phyloP scores from a whole-genome alignment of 495 filamentous ascomycete species.

The Hyphodiscus hymeniophilus region DNA sequence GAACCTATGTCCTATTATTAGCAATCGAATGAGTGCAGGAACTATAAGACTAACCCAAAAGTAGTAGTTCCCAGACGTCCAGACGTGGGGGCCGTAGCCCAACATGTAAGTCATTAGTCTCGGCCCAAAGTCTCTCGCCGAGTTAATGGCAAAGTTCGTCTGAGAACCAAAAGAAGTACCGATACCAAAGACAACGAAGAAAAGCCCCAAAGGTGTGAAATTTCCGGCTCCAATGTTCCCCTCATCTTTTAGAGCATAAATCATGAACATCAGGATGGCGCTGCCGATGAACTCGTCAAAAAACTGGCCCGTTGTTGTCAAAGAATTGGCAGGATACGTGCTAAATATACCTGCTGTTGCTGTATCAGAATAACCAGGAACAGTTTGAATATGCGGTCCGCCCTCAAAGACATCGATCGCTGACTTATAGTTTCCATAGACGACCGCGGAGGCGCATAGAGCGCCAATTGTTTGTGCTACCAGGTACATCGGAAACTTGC shows the following conservation, averaged over 20 bases:
- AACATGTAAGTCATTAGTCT: slow-evolving; percentile 52
- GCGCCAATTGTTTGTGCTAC: slow-evolving; percentile 47
- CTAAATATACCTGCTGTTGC: slow-evolving; percentile 59
- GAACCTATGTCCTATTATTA: neutral
- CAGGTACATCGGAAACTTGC: slow-evolving; percentile 45
- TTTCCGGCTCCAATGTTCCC: slow-evolving; percentile 36
- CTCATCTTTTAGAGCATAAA: slow-evolving; percentile 58
- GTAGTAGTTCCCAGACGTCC: slow-evolving; percentile 39
- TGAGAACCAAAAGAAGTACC: slow-evolving; percentile 66
- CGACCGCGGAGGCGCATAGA: slow-evolving; percentile 43
- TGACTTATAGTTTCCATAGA: slow-evolving; percentile 49
- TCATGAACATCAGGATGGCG: slow-evolving; percentile 56
- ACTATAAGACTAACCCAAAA: slow-evolving; percentile 39
- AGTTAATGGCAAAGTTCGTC: slow-evolving; percentile 61
- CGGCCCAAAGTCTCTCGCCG: slow-evolving; percentile 60
- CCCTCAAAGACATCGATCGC: slow-evolving; percentile 50
- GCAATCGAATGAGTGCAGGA: neutral
- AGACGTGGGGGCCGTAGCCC: slow-evolving; percentile 57
- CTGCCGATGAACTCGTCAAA: slow-evolving; percentile 59
- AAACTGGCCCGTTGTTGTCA: slow-evolving; percentile 51
- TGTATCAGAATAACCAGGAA: slow-evolving; percentile 28
- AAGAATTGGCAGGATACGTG: slow-evolving; percentile 55
- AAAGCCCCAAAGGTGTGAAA: slow-evolving; percentile 46
- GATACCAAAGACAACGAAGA: slow-evolving; percentile 60
- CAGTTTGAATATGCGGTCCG: slow-evolving; percentile 13